A percentile compares a stretch with the other conserved stretches of the same genome.
Evolutionary conservation across 192 early-diverging fungal genomes (phyloP).

Genomic region (Kickxella alabastrina): DNA sequence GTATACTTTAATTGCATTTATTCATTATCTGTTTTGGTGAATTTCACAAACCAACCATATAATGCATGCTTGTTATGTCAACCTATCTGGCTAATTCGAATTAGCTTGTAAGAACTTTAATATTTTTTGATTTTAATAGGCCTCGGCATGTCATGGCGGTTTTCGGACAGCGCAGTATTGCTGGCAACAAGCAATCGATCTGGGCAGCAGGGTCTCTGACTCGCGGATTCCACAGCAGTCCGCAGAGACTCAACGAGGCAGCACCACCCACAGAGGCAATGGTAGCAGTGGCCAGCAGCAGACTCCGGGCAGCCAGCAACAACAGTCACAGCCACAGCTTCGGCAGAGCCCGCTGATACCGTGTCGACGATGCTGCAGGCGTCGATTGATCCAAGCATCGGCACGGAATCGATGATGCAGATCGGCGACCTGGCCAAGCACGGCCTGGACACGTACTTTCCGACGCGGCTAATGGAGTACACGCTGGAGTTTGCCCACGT

Average conservation of each 20-base stretch:
- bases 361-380: no score
- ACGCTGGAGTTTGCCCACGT: slow-evolving; percentile 78
- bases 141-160: neutral
- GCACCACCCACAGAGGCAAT: no score
- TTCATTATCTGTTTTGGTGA: no score
- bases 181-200: no score
- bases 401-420: slow-evolving; percentile 52
- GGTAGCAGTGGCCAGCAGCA: no score
- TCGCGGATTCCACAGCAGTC: slow-evolving; percentile 6
- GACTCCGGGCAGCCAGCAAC: neutral
- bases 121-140: neutral
- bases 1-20: no score
- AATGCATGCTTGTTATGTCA: no score
- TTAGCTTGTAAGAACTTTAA: no score
- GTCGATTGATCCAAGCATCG: slow-evolving; percentile 5
- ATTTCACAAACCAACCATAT: no score
- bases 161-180: neutral
- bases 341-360: neutral
- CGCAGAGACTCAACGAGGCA: no score
- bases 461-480: slow-evolving; percentile 68
- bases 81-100: no score
- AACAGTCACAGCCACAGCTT: neutral
- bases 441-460: slow-evolving; percentile 70
- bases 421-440: slow-evolving; percentile 83
- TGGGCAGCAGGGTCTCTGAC: no score